A percentile compares a stretch with the other conserved stretches of the same genome.
Conservation (phyloP, 208 protist species). For the Leptomonas pyrrhocoris region DNA sequence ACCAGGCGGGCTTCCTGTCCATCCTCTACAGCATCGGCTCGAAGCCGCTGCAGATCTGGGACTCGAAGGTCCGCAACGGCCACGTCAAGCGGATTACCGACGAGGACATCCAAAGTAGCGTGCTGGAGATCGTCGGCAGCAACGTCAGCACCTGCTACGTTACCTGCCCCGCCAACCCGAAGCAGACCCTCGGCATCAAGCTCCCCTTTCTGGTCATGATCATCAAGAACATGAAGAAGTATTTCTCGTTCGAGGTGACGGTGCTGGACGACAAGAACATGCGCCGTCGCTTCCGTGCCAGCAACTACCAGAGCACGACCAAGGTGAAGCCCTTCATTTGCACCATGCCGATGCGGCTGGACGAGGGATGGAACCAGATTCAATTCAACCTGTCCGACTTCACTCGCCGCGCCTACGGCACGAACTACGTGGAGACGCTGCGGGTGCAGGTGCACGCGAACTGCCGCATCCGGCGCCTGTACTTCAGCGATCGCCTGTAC, state of each 20-base stretch:
- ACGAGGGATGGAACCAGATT: slow-evolving; percentile 99
- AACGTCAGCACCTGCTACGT: slow-evolving; percentile 99
- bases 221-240: slow-evolving; percentile 99
- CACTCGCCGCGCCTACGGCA: slow-evolving; percentile 98
- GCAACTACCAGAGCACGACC: slow-evolving; percentile 99
- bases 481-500: slow-evolving; percentile 99
- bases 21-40: slow-evolving; percentile 99
- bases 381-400: slow-evolving; percentile 99
- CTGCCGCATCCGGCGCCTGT: slow-evolving; percentile 98
- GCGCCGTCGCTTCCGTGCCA: slow-evolving; percentile 97
- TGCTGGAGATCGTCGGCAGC: slow-evolving; percentile 98
- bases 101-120: slow-evolving; percentile 98
- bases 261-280: slow-evolving; percentile 99
- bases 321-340: slow-evolving; percentile 99
- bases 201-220: slow-evolving; percentile 99
- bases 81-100: slow-evolving; percentile 99
- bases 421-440: slow-evolving; percentile 99
- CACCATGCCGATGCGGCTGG: slow-evolving; percentile 99
- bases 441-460: slow-evolving; percentile 98
- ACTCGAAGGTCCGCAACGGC: slow-evolving; percentile 97
- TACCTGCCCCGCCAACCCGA: slow-evolving; percentile 95
- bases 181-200: slow-evolving; percentile 99
- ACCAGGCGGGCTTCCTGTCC: slow-evolving; percentile 98
- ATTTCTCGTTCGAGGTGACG: slow-evolving; percentile 99
- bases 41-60: slow-evolving; percentile 98